Evolutionary conservation across 2,329 filamentous ascomycete genomes (phyloP).

Genomic region (Juglanconis sp.): DNA sequence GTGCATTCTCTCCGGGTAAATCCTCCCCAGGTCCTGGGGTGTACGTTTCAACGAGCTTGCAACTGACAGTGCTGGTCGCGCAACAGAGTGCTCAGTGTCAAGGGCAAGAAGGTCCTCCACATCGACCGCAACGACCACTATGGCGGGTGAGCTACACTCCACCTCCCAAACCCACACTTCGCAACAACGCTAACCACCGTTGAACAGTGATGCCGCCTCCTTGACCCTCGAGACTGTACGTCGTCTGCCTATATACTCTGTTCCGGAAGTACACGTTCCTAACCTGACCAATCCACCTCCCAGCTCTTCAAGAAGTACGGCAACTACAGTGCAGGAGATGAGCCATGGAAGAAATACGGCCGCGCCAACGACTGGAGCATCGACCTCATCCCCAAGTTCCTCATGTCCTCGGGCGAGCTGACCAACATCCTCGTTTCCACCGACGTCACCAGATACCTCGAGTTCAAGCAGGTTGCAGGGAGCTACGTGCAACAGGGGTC

Average conservation of each 20-base stretch:
- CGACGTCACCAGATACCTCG: conserved; percentile 83
- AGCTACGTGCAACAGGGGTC: conserved; percentile 92
- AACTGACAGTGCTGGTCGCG: conserved; percentile 3
- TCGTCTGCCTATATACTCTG: conserved; percentile 18
- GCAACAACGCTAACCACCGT: conserved; percentile 8
- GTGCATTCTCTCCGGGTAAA: conserved; percentile 95
- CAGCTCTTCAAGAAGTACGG: conserved; percentile 97
- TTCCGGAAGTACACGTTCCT: conserved; percentile 11
- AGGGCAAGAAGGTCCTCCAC: conserved; percentile 98
- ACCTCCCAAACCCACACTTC: background rate
- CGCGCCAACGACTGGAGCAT: conserved; percentile 99
- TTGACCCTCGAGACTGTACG: conserved; percentile 91
- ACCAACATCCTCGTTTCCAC: conserved; percentile 98
- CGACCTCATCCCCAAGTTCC: conserved; percentile 94
- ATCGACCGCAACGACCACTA: conserved; percentile 99
- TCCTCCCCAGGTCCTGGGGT: background rate
- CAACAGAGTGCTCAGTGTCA: conserved; percentile 85
- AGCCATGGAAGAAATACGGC: conserved; percentile 98
- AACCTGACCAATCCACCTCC: background rate
- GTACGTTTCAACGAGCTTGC: background rate
- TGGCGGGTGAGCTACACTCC: conserved; percentile 69
- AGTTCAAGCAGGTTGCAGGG: conserved; percentile 92
- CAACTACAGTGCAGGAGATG: conserved; percentile 72
- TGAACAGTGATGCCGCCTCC: conserved; percentile 80
- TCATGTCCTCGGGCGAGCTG: conserved; percentile 97